These are phyloP conservation scores for Colletotrichum eremochloae DNA, from an alignment of 2,329 filamentous ascomycete genomes.

Conservation along the genomic window DNA sequence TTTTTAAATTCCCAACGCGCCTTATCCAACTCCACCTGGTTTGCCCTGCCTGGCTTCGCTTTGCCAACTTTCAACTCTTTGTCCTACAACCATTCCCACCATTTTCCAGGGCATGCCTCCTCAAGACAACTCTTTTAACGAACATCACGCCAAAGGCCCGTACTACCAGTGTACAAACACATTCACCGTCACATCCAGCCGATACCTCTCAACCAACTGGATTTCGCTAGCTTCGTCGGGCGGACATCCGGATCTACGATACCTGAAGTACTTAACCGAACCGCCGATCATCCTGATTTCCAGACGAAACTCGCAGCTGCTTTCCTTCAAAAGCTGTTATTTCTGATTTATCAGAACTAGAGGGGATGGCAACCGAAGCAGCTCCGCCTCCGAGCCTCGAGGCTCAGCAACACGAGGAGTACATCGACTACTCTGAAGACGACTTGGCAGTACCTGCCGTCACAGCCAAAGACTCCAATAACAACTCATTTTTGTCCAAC, in stretches of 20 bases:
- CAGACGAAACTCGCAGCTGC: not conserved
- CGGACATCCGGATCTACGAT: constrained; percentile 19
- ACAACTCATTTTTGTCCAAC: constrained; percentile 27
- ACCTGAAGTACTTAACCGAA: not conserved
- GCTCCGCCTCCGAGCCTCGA: constrained; percentile 25
- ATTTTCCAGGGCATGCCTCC: not conserved
- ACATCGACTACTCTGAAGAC: constrained; percentile 42
- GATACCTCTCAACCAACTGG: not conserved
- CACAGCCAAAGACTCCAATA: constrained; percentile 23
- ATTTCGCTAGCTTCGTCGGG: not conserved
- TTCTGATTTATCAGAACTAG: not conserved
- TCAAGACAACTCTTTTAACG: not conserved
- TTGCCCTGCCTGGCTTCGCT: not conserved
- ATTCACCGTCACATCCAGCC: not conserved
- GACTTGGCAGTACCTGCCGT: constrained; percentile 29
- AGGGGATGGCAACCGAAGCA: constrained; percentile 36
- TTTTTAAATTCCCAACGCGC: constrained; percentile 41
- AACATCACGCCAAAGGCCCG: not conserved
- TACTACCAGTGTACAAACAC: not conserved
- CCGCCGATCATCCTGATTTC: not conserved
- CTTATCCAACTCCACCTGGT: constrained; percentile 29
- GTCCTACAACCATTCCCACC: constrained; percentile 9
- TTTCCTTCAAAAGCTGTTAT: not conserved
- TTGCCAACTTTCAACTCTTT: constrained; percentile 26
- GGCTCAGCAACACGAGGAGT: constrained; percentile 35